phyloP scores from a whole-genome alignment of 305 asterid species.

The Fraxinus sp. region DNA sequence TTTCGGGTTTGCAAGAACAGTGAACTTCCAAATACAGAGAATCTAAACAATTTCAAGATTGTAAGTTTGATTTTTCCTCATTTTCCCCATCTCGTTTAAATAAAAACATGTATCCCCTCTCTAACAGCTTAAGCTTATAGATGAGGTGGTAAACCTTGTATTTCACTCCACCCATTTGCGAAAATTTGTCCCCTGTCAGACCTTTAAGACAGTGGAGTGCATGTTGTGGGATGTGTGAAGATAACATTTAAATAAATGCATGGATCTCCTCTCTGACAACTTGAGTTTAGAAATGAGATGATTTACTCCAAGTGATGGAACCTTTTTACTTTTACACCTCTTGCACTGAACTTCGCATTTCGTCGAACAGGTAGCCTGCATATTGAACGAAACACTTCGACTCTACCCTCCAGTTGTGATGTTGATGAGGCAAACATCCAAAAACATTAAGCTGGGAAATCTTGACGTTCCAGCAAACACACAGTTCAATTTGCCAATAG shows the following conservation, averaged over 20 bases:
- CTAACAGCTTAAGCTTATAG: neutral
- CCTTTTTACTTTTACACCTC: neutral
- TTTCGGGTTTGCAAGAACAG: conserved; percentile 22
- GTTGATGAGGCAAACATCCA: conserved; percentile 22
- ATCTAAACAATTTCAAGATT: conserved; percentile 25
- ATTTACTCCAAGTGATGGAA: neutral
- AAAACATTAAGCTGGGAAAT: conserved; percentile 32
- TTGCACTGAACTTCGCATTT: neutral
- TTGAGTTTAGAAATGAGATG: neutral
- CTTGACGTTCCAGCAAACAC: conserved; percentile 32
- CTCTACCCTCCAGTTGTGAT: conserved; percentile 37
- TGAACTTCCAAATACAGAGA: conserved; percentile 31
- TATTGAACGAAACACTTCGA: conserved; percentile 35
- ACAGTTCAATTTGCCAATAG: conserved; percentile 26
- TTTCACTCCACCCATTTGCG: neutral
- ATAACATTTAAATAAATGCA: neutral
- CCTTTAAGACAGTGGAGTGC: neutral
- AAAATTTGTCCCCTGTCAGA: neutral
- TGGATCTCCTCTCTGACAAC: neutral
- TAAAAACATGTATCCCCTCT: neutral
- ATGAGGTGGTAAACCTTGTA: neutral
- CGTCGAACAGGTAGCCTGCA: conserved; percentile 28
- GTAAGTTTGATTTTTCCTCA: conserved; percentile 22
- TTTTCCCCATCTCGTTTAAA: neutral
- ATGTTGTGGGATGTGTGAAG: neutral